Base-by-base conservation (phyloP, 31 red algal genomes). In the Endocladia muricata region DNA sequence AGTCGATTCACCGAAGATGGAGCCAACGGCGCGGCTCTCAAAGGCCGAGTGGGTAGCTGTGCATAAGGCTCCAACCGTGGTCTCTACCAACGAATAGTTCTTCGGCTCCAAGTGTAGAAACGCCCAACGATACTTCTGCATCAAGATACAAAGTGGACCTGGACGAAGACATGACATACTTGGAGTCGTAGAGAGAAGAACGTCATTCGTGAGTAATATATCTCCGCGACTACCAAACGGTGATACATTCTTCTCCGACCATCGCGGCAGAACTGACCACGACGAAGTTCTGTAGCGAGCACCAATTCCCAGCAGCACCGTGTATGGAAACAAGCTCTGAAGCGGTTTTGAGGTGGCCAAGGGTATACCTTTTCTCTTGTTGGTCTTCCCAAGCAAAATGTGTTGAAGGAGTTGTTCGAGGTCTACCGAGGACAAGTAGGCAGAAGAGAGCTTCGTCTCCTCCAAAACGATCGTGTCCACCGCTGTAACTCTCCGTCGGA, bases 101-200 rank as follows among this genome's bases (percentile, higher is more conserved):
- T 23, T 43, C 36, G 51, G 51, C 25, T 22, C 4, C 21, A 49
- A 43, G 9, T 49, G 15, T 22, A 49, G 7, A 13, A 25, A 51
- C 13, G 5, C 31, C 37, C 7, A 25, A 28, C 17, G 0, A 0
- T 49, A 43, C 13, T 33, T 1, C 35, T 22, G 19, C 35, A 51
- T 72, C 7, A 49, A 43, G 13, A 49, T 43, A 15, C 37, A 72
- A 72, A 0, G 40, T 13, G n/a, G 68, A 19, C 0, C 70, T n/a
- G 70, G 47, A 22, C 0, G 44, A 29, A 42, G 70, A 21, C 70
- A 55, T 37, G 34, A 74, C 28, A 74, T 56, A 49, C 42, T 74
- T 61, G 74, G 74, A 30, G 34, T 77, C 42, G 74, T 63, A 1
- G 54, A 77, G 31, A 8, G 74, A 23, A 77, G 63, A 57, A 77